phyloP scores from a whole-genome alignment of 2,329 filamentous ascomycete genomes.

The Phaeoacremonium minimum region DNA sequence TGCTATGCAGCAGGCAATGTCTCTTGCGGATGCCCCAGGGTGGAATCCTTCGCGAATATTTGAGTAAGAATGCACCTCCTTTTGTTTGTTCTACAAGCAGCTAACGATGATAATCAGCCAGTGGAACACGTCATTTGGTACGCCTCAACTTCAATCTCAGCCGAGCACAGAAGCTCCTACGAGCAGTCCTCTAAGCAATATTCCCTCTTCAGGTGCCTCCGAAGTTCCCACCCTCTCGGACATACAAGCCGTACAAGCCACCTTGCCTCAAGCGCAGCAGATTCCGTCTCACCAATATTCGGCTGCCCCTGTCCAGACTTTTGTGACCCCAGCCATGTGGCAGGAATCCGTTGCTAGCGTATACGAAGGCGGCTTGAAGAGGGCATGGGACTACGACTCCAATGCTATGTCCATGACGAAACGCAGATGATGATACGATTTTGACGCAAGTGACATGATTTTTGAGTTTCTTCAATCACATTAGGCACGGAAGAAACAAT shows the following conservation, averaged over 20 bases:
- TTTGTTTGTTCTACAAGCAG: too few species aligned
- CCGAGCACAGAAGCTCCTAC: slow-evolving; percentile 36
- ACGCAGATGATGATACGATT: slow-evolving; percentile 23
- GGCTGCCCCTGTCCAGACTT: slow-evolving; percentile 48
- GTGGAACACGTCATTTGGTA: slow-evolving; percentile 93
- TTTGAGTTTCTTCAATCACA: too few species aligned
- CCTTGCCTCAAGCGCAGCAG: slow-evolving; percentile 39
- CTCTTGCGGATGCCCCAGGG: slow-evolving; percentile 57
- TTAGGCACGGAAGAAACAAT: too few species aligned
- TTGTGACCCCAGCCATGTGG: slow-evolving; percentile 70
- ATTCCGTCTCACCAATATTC: slow-evolving; percentile 45
- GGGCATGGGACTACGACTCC: slow-evolving; percentile 54
- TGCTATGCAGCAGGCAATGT: slow-evolving; percentile 49
- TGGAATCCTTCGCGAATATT: slow-evolving; percentile 90
- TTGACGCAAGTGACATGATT: too few species aligned
- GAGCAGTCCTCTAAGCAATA: slow-evolving; percentile 46
- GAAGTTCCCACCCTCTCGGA: slow-evolving; percentile 51
- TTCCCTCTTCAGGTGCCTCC: slow-evolving; percentile 47
- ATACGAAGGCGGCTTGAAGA: slow-evolving; percentile 61
- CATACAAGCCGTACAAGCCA: slow-evolving; percentile 41
- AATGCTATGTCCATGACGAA: slow-evolving; percentile 22
- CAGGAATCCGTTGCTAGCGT: slow-evolving; percentile 67
- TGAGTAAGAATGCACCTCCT: too few species aligned
- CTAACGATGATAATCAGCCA: slow-evolving; percentile 52
- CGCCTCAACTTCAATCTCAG: slow-evolving; percentile 47